Conservation (phyloP, 495 filamentous ascomycete genomes). For the Patellaria atrata region DNA sequence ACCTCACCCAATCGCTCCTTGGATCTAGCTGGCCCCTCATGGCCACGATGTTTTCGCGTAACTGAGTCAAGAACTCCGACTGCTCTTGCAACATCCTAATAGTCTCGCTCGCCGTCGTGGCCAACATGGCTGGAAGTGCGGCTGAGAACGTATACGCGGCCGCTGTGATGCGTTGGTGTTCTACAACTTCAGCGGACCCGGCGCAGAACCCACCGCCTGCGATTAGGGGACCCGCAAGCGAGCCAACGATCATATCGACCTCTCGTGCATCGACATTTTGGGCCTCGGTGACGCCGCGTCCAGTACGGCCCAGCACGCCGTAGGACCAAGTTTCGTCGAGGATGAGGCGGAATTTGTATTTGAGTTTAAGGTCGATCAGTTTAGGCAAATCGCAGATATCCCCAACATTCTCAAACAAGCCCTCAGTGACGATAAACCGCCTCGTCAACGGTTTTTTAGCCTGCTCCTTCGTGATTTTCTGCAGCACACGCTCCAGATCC, state of each 20-base stretch:
- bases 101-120: slow-evolving; percentile 85
- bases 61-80: slow-evolving; percentile 57
- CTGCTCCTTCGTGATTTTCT: slow-evolving; percentile 75
- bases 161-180: slow-evolving; percentile 86
- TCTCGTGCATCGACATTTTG: slow-evolving; percentile 85
- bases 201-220: slow-evolving; percentile 94
- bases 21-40: slow-evolving; percentile 83
- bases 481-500: slow-evolving; percentile 75
- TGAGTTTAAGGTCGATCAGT: slow-evolving; percentile 76
- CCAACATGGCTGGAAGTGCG: slow-evolving; percentile 81
- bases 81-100: slow-evolving; percentile 69
- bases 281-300: slow-evolving; percentile 82
- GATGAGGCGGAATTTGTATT: slow-evolving; percentile 94
- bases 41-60: slow-evolving; percentile 67
- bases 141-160: slow-evolving; percentile 90
- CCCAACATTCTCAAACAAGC: slow-evolving; percentile 79
- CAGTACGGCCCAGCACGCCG: slow-evolving; percentile 79
- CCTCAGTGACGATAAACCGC: slow-evolving; percentile 93
- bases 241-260: slow-evolving; percentile 93
- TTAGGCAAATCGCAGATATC: slow-evolving; percentile 75
- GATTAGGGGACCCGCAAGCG: slow-evolving; percentile 76
- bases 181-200: slow-evolving; percentile 73
- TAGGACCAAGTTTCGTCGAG: slow-evolving; percentile 97
- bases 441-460: slow-evolving; percentile 76
- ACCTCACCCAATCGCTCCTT: slow-evolving; percentile 80